Base-by-base conservation (phyloP, 2,329 filamentous ascomycete genomes). In the Colletotrichum spaethianum region DNA sequence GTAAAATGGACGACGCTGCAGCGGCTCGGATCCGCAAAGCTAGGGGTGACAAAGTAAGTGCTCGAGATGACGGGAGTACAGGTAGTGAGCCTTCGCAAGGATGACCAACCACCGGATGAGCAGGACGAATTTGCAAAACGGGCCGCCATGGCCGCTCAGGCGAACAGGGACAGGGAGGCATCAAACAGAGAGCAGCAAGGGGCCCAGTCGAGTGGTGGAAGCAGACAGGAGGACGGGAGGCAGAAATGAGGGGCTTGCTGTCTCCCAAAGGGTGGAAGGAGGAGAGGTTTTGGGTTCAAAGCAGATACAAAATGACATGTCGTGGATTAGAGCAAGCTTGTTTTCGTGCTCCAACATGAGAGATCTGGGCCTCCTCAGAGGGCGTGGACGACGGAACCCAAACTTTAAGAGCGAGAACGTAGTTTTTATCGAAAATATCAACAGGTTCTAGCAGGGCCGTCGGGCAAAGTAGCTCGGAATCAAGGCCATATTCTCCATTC, bases 1-100 rank as follows among this genome's bases (percentile, higher is more conserved):
- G 74, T 33, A 84, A 82, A 72, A 86, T 86, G 84, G 83, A 85
- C 73, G 79, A 83, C 3, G 80, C 80, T 20, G 81, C 82, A 6
- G 83, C 81, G 3, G 81, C 81, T 59, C 79, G 84, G 63, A 86
- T 86, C 72, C 78, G 79, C 40, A 83, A 80, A 69, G 80, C 84
- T 4, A 79, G 81, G 46, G 84, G 84, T 16, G 80, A 80, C 20
- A 82, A 82, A 73, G 83, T 84, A 74, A 72, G 77, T 74, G 9
- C 23, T 23, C 16, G 20, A 28, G 16, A 36, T 23, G 33, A 11
- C 18, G 31, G 11, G 26, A 50, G 16, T 26, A 20, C 26, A 14
- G 20, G 23, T 31, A 50, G 4, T 44, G 44, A 20, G 26, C 57
- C 44, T 33, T 9, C 44, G 9, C 42, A 16, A 44, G 33, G 44